A percentile compares a stretch with the other conserved stretches of the same genome.
phyloP scores from a whole-genome alignment of 2,329 filamentous ascomycete genomes.

The Macroventuria anomochaeta region DNA sequence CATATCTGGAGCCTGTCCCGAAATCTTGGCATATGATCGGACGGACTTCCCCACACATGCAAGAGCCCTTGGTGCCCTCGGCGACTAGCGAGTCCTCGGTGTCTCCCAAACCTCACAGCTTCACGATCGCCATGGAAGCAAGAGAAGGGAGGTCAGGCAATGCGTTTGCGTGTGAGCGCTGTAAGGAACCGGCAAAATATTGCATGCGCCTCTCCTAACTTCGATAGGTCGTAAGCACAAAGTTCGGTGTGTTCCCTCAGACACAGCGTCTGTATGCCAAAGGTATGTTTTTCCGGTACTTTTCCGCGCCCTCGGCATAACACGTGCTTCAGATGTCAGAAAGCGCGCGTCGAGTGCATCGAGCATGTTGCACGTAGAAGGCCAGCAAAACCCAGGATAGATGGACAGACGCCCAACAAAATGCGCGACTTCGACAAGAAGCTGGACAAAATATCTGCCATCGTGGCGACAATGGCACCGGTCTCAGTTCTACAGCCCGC shows the following conservation, averaged over 20 bases:
- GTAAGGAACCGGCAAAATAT: slow-evolving; percentile 15
- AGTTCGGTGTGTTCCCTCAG: slow-evolving; percentile 46
- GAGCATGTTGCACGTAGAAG: slow-evolving; percentile 47
- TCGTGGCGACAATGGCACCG: slow-evolving; percentile 39
- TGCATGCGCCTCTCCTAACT: slow-evolving; percentile 6
- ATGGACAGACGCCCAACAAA: slow-evolving; percentile 33
- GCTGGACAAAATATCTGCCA: slow-evolving; percentile 43
- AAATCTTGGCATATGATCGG: slow-evolving; percentile 45
- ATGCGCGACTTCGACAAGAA: slow-evolving; percentile 45
- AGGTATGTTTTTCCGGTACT: slow-evolving; percentile 34
- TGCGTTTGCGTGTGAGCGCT: slow-evolving; percentile 47
- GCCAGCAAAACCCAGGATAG: slow-evolving; percentile 42
- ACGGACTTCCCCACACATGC: slow-evolving; percentile 47
- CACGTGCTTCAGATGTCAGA: slow-evolving; percentile 47
- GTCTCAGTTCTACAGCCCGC: slow-evolving; percentile 26
- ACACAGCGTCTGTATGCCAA: slow-evolving; percentile 41
- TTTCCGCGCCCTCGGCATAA: slow-evolving; percentile 31
- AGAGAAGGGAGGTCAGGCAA: slow-evolving; percentile 47
- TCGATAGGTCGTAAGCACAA: slow-evolving; percentile 41
- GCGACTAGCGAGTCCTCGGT: slow-evolving; percentile 28
- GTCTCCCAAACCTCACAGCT: slow-evolving; percentile 33
- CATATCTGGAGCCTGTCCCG: slow-evolving; percentile 27
- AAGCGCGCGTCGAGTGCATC: slow-evolving; percentile 46
- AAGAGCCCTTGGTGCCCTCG: slow-evolving; percentile 25
- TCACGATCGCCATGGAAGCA: slow-evolving; percentile 42